phyloP scores from a whole-genome alignment of 805 yeast genomes.

The Wickerhamomyces silvicola region DNA sequence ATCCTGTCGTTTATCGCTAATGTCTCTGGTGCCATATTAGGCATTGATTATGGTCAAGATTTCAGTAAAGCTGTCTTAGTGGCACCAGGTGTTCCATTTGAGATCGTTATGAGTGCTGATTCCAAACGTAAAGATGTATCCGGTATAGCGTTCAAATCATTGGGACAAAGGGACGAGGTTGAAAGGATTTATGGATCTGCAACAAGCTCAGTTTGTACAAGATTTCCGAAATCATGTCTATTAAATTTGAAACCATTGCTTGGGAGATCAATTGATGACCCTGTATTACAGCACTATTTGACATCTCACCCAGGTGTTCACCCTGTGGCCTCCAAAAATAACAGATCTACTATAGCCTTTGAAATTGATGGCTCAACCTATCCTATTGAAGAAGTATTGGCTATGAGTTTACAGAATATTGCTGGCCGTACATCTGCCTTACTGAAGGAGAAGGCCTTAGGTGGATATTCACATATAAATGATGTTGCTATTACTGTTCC shows the following conservation, averaged over 20 bases:
- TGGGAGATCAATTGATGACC: constrained; percentile 52
- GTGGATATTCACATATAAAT: constrained; percentile 43
- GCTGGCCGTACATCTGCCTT: constrained; percentile 56
- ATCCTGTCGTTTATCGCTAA: constrained; percentile 9
- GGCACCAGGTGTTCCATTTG: constrained; percentile 87
- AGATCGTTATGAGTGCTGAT: constrained; percentile 82
- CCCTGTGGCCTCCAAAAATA: constrained; percentile 32
- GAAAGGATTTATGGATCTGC: constrained; percentile 77
- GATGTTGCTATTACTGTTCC: constrained; percentile 79
- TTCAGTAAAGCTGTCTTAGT: constrained; percentile 81
- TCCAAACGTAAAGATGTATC: constrained; percentile 85
- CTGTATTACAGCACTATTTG: constrained; percentile 39
- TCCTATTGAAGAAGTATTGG: constrained; percentile 72
- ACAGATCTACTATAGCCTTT: constrained; percentile 54
- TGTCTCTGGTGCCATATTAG: constrained; percentile 61
- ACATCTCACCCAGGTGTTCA: constrained; percentile 56
- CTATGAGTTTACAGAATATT: constrained; percentile 72
- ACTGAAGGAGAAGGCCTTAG: constrained; percentile 47
- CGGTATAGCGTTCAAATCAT: constrained; percentile 59
- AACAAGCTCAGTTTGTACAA: constrained; percentile 60
- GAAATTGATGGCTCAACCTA: constrained; percentile 40
- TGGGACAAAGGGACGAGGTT: constrained; percentile 36
- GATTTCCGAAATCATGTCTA: constrained; percentile 68
- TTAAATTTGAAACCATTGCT: constrained; percentile 63
- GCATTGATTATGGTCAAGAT: constrained; percentile 86